Evolutionary conservation across 116 monocot species (phyloP), one percentile per base, ranked within the genome.

Genomic region (Phalaenopsis hybrid): DNA sequence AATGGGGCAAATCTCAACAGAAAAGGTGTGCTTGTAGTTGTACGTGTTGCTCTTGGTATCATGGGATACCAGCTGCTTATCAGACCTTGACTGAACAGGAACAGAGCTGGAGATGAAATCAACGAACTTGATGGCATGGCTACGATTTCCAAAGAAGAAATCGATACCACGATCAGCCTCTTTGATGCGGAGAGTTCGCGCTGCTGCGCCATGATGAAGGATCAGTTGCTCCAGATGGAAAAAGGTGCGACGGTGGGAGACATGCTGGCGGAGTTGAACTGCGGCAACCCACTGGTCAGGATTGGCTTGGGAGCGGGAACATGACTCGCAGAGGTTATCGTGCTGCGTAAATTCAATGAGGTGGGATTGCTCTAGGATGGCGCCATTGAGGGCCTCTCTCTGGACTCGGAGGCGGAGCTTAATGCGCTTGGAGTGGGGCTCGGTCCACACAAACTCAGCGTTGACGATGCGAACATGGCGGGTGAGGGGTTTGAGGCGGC

Each of bases 211-310:
- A 70, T 97, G 96, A 81, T 86, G 88, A 69, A 96, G 89, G 78
- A 94, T 86, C 41, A 92, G 89, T 80, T 96, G 96, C 86, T 96
- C 96, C 57, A 96, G 83, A 80, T 84, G 91, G 83, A 96, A 89
- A 88, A 96, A 96, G 61, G 94, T 94, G 70, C 94, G 85, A 45
- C 96, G 87, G 70, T 96, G 96, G 11, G 92, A 50, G 20, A 96
- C 96, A 51, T 96, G 94, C 85, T 96, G 96, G 45, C 96, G 85
- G 33, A 96, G 89, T 87, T 96, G 96, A 63, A 96, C 96, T 20
- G 87, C 86, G 33, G 96, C 96, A 57, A 84, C 73, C 96, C 96
- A 96, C 86, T 96, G 94, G 61, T 96, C 96, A 4, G 96, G 96
- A 67, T 91, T 91, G 46, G 96, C 92, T 78, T 89, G 86, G 16